Evolutionary conservation across 495 filamentous ascomycete genomes (phyloP).

Genomic region (Xylaria curta): DNA sequence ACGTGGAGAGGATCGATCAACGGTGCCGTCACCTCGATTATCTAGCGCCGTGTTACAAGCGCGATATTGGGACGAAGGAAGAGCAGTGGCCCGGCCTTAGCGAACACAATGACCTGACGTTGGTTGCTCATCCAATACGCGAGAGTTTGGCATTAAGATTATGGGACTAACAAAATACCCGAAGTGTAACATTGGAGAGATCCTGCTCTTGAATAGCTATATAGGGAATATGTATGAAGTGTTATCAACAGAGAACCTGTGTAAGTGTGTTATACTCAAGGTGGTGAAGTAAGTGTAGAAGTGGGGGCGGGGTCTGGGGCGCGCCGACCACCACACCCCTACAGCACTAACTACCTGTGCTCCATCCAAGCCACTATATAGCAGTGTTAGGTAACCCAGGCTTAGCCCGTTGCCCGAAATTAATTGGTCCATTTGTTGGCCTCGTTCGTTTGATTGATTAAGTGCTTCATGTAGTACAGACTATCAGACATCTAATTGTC

Average conservation of each 20-base stretch:
- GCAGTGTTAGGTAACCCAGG: conserved; percentile 13
- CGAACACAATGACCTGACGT: conserved; percentile 17
- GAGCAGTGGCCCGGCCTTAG: conserved; percentile 6
- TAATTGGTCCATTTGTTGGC: conserved; percentile 17
- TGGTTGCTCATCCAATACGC: conserved; percentile 13
- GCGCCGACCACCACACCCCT: not conserved
- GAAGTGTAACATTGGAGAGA: not conserved
- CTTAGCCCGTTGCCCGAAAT: not conserved
- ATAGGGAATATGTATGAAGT: not conserved
- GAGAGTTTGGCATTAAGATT: conserved; percentile 8
- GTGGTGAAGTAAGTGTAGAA: not conserved
- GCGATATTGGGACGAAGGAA: not conserved
- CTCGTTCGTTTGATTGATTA: not conserved
- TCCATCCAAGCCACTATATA: not conserved
- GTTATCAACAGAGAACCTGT: not conserved
- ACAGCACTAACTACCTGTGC: not conserved
- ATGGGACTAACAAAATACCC: not conserved
- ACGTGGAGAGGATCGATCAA: conserved; percentile 8
- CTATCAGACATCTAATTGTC: conserved; percentile 7
- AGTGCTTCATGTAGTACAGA: not conserved
- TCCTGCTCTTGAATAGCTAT: not conserved
- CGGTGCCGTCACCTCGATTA: conserved; percentile 4
- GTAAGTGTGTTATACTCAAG: too few relatives aligned
- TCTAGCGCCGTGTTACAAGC: conserved; percentile 21
- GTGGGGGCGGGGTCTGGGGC: not conserved